phyloP scores from a whole-genome alignment of 1,284 basidiomycete species.

The Austropuccinia psidii region DNA sequence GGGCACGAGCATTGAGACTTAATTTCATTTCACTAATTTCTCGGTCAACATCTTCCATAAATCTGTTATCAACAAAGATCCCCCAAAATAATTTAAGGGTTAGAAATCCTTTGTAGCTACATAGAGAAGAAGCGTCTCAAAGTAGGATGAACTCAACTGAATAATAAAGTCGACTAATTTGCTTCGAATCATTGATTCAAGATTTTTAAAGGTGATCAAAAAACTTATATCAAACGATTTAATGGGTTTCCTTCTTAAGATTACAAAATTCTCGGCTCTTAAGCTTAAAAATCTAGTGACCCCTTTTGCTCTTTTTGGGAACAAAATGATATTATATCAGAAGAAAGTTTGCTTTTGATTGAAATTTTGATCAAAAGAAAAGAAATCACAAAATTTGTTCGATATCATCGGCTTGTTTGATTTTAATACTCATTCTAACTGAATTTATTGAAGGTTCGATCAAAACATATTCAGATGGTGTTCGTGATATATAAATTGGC shows the following conservation, averaged over 20 bases:
- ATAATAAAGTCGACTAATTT: conserved; percentile 99
- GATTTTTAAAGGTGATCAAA: conserved; percentile 92
- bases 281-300: conserved; percentile 99
- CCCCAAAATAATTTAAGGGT: conserved; percentile 42
- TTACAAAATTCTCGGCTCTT: conserved; percentile 92
- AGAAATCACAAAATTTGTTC: conserved; percentile 77
- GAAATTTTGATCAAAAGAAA: neutral
- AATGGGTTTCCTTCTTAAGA: conserved; percentile 87
- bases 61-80: conserved; percentile 38
- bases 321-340: neutral
- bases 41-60: conserved; percentile 51
- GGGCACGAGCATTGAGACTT: conserved; percentile 83
- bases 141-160: conserved; percentile 55
- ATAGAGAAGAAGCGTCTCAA: neutral
- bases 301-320: conserved; percentile 58
- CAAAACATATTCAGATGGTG: conserved; percentile 90
- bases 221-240: conserved; percentile 98
- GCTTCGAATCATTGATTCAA: conserved; percentile 97
- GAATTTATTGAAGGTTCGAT: conserved; percentile 97
- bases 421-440: conserved; percentile 88
- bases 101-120: neutral
- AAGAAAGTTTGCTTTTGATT: neutral
- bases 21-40: conserved; percentile 58
- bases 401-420: conserved; percentile 99
- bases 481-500: conserved; percentile 85